Percentiles rank a stretch among this genome's conserved stretches.
These are phyloP conservation scores for Rubia yunnanensis DNA, from an alignment of 257 asterid species.

Conservation along the genomic window DNA sequence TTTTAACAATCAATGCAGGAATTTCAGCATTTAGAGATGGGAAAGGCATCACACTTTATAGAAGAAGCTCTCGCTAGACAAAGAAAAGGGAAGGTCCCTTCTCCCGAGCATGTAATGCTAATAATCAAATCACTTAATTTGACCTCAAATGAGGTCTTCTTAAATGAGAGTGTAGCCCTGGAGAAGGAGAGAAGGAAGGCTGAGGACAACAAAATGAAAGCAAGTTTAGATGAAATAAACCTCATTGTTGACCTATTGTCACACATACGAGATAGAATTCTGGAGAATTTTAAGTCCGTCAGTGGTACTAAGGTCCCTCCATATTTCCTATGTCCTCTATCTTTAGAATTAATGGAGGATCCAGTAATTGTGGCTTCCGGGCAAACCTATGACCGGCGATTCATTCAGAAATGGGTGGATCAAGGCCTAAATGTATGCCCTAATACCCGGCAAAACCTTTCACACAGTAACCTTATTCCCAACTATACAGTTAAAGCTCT, in stretches of 20 bases:
- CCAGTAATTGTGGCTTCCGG: conserved; percentile 97
- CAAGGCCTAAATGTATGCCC: conserved; percentile 72
- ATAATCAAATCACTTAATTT: conserved; percentile 46
- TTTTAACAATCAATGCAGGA: conserved; percentile 46
- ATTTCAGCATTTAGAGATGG: conserved; percentile 50
- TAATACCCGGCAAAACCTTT: conserved; percentile 41
- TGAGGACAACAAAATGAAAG: conserved; percentile 27
- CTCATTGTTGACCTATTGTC: conserved; percentile 38
- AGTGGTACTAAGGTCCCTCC: conserved; percentile 55
- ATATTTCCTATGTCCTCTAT: conserved; percentile 69
- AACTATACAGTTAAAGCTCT: conserved; percentile 74
- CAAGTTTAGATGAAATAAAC: conserved; percentile 30
- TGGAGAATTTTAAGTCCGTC: conserved; percentile 33
- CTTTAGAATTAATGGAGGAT: conserved; percentile 71
- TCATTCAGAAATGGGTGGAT: conserved; percentile 83
- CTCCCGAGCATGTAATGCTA: conserved; percentile 29
- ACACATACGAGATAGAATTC: conserved; percentile 44
- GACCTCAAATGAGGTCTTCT: conserved; percentile 48
- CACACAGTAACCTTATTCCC: conserved; percentile 57
- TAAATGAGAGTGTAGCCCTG: conserved; percentile 65
- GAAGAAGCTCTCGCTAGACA: conserved; percentile 44
- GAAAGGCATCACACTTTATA: conserved; percentile 33
- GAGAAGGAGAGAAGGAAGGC: conserved; percentile 70
- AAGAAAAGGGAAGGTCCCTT: conserved; percentile 41
- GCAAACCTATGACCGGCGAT: conserved; percentile 70